Conservation (phyloP, 192 early-diverging fungal species). For the Gorgonomyces haynaldii region DNA sequence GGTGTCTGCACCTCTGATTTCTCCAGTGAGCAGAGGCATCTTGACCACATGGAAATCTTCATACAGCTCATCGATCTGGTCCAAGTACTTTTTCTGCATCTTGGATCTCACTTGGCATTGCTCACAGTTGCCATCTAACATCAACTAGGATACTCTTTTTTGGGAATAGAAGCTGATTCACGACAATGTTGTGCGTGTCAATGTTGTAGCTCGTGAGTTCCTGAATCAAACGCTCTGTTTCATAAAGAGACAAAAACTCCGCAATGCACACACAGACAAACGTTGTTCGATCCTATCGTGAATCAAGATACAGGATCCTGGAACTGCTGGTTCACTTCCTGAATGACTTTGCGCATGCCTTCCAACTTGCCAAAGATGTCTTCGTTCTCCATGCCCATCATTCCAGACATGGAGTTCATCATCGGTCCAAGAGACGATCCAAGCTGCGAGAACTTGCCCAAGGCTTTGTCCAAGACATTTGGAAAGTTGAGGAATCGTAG, state of each 20-base stretch:
- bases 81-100: conserved; percentile 98
- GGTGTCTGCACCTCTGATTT: conserved; percentile 89
- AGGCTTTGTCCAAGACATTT: conserved; percentile 90
- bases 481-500: conserved; percentile 98
- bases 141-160: conserved; percentile 46
- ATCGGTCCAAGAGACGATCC: conserved; percentile 92
- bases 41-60: conserved; percentile 95
- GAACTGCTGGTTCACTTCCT: conserved; percentile 98
- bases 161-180: conserved; percentile 96
- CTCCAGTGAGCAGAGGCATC: conserved; percentile 90
- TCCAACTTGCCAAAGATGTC: conserved; percentile 94
- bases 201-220: conserved; percentile 95
- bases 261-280: conserved; percentile 99
- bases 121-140: conserved; percentile 36
- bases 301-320: conserved; percentile 74
- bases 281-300: conserved; percentile 76
- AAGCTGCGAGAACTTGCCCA: conserved; percentile 88
- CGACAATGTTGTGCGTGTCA: conserved; percentile 98
- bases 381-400: conserved; percentile 65
- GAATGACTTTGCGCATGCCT: conserved; percentile 90
- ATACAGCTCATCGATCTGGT: conserved; percentile 98
- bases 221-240: conserved; percentile 99
- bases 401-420: conserved; percentile 81
- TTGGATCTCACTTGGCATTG: conserved; percentile 83
- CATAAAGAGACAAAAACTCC: conserved; percentile 98